Evolutionary conservation across 495 filamentous ascomycete species (phyloP).

Genomic region (Aspergillus haitiensis): DNA sequence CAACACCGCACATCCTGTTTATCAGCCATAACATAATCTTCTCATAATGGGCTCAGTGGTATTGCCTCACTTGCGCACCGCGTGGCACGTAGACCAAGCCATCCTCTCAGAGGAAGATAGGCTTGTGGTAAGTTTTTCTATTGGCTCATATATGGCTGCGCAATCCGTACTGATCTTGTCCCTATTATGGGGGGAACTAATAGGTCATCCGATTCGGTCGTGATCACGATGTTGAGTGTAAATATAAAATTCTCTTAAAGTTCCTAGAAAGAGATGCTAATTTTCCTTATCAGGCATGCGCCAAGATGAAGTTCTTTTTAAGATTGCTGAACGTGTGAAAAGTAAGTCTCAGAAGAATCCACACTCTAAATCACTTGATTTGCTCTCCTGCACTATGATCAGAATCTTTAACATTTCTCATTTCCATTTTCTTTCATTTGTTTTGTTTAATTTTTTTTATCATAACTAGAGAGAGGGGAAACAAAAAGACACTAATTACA

Average conservation of each 20-base stretch:
- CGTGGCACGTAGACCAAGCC: slow-evolving; percentile 96
- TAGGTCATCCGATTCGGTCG: slow-evolving; percentile 77
- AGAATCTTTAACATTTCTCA: background rate
- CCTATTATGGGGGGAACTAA: background rate
- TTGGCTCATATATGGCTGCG: background rate
- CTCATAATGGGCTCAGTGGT: slow-evolving; percentile 82
- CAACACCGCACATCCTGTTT: slow-evolving; percentile 1
- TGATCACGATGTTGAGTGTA: slow-evolving; percentile 67
- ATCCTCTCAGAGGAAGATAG: slow-evolving; percentile 92
- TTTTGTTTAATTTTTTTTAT: background rate
- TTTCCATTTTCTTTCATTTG: background rate
- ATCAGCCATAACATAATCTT: background rate
- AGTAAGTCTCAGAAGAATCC: slow-evolving; percentile 28
- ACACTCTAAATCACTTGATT: background rate
- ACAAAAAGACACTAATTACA: background rate
- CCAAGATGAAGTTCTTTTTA: slow-evolving; percentile 91
- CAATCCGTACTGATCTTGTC: background rate
- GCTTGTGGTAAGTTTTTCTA: slow-evolving; percentile 63
- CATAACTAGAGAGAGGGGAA: no score
- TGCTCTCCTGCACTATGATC: background rate
- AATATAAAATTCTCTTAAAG: background rate
- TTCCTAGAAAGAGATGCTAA: slow-evolving; percentile 22
- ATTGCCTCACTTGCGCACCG: slow-evolving; percentile 85
- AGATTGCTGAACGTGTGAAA: slow-evolving; percentile 53
- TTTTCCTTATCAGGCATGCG: slow-evolving; percentile 61